Percentiles rank a stretch among this genome's conserved stretches.
Evolutionary conservation across 495 filamentous ascomycete species (phyloP).

Genomic region (Penicillium cataractarum): DNA sequence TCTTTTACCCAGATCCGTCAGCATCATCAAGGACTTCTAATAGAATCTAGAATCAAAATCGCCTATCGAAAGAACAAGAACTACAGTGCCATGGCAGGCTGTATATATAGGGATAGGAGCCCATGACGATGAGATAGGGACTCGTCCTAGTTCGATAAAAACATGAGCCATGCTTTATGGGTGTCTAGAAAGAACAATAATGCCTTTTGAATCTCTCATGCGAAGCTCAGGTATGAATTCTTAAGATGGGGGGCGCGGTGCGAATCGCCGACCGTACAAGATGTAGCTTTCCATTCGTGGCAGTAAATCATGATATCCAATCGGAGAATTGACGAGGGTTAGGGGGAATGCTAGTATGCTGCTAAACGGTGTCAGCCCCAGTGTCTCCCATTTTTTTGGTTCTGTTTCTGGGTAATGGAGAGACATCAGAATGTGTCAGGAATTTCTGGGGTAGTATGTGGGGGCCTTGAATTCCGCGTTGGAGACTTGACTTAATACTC

Average conservation of each 20-base stretch:
- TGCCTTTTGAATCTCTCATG: neutral
- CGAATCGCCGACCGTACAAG: neutral
- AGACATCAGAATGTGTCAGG: neutral
- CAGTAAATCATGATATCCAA: neutral
- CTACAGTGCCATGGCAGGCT: no score
- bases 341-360: slow-evolving; percentile 1
- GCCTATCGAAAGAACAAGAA: no score
- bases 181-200: no score
- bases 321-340: slow-evolving; percentile 1
- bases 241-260: neutral
- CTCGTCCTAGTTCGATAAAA: neutral
- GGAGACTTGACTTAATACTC: no score
- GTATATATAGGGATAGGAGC: no score
- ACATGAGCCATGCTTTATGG: no score
- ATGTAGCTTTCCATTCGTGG: neutral
- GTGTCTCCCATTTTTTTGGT: neutral
- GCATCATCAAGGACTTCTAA: neutral
- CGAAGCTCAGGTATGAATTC: neutral
- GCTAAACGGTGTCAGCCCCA: neutral
- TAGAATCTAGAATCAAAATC: neutral
- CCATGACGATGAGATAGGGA: no score
- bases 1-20: neutral
- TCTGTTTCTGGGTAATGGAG: neutral
- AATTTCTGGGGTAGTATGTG: neutral
- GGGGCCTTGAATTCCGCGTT: neutral